A percentile compares a stretch with the other conserved stretches of the same genome.
These are phyloP conservation scores for Sarocladium kiliense DNA, from an alignment of 2,329 filamentous ascomycete species.

Conservation along the genomic window DNA sequence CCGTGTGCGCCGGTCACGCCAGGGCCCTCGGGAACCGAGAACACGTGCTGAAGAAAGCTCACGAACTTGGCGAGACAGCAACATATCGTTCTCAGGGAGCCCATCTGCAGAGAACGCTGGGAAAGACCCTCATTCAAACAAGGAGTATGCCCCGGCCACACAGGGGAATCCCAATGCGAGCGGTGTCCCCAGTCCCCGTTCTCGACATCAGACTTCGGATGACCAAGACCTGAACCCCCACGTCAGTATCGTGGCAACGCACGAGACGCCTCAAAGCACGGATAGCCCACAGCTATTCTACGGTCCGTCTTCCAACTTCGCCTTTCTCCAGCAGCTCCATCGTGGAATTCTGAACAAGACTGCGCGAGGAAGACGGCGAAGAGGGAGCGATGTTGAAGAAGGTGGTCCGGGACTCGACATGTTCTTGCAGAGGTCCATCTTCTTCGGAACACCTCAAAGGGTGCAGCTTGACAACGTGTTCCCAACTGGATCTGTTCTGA, in stretches of 20 bases:
- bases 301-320: slow-evolving; percentile 40
- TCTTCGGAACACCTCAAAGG: slow-evolving; percentile 25
- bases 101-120: not conserved
- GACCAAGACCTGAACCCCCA: slow-evolving; percentile 13
- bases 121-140: too few species aligned
- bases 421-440: slow-evolving; percentile 23
- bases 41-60: not conserved
- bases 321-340: slow-evolving; percentile 29
- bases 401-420: slow-evolving; percentile 25
- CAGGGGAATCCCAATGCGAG: too few species aligned
- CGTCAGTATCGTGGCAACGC: slow-evolving; percentile 1
- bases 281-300: slow-evolving; percentile 37
- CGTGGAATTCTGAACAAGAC: not conserved
- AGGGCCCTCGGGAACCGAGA: not conserved
- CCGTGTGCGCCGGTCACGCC: slow-evolving; percentile 21
- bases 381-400: slow-evolving; percentile 21
- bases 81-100: not conserved
- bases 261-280: slow-evolving; percentile 11
- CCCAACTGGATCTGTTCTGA: not conserved
- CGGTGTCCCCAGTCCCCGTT: not conserved
- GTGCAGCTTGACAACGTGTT: slow-evolving; percentile 26
- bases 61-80: not conserved
- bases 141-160: too few species aligned
- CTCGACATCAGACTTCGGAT: slow-evolving; percentile 14
- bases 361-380: not conserved